phyloP scores from a whole-genome alignment of 495 filamentous ascomycete genomes.

The Geopyxis carbonaria region DNA sequence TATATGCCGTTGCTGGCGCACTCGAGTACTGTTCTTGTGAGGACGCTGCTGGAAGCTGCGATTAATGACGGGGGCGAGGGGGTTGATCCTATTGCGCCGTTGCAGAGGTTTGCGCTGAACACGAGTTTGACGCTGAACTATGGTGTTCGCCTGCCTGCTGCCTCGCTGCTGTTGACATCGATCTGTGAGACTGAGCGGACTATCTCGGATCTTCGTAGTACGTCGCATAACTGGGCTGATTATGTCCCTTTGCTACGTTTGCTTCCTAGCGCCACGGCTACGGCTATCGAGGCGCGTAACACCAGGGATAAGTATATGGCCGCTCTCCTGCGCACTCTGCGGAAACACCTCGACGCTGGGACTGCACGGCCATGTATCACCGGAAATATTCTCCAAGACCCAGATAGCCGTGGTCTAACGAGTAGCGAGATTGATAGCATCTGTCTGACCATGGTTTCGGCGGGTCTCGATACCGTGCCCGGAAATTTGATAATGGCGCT shows the following conservation, averaged over 20 bases:
- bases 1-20: conserved; percentile 62
- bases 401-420: conserved; percentile 28
- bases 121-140: conserved; percentile 52
- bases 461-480: conserved; percentile 51
- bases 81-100: conserved; percentile 47
- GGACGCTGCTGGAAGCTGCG: conserved; percentile 42
- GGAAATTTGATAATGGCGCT: conserved; percentile 55
- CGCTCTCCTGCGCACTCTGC: conserved; percentile 41
- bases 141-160: conserved; percentile 43
- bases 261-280: conserved; percentile 36
- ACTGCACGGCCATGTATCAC: conserved; percentile 56
- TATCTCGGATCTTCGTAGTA: conserved; percentile 46
- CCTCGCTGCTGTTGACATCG: conserved; percentile 42
- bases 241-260: conserved; percentile 48
- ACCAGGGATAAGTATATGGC: conserved; percentile 42
- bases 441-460: conserved; percentile 59
- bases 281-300: conserved; percentile 37
- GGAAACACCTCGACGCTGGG: conserved; percentile 40
- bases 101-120: conserved; percentile 50
- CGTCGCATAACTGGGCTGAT: conserved; percentile 55
- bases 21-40: conserved; percentile 46
- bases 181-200: conserved; percentile 47
- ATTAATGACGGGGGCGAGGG: conserved; percentile 39
- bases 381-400: conserved; percentile 50
- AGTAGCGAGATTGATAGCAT: conserved; percentile 53